Evolutionary conservation across 2,329 filamentous ascomycete genomes (phyloP), one percentile per base, ranked within the genome.

Genomic region (Lachnellula suecica): DNA sequence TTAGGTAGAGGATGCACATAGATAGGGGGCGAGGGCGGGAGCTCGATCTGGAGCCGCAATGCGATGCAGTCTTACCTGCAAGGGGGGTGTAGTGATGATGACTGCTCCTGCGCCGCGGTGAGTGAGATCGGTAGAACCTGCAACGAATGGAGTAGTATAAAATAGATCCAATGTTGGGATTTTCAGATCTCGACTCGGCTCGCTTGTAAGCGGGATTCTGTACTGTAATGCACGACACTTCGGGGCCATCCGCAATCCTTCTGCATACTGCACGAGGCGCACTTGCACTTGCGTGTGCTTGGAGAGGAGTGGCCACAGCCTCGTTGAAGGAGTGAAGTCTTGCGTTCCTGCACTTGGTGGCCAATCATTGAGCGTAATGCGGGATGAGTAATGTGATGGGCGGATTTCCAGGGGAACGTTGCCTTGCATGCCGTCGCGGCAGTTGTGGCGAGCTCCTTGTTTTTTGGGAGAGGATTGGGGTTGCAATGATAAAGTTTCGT

Each of bases 251-350:
- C 6, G 10, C 34, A 17, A 9, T 37, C 8, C 34, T 15, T 15
- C 8, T 9, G 5, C 11, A 37, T 37, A 37, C 17, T 6, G 5
- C 15, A 31, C 29, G 29, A n/a, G 34, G 8, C 34, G n/a, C 34
- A 5, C n/a, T 9, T 17, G 34, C 34, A n/a, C 10, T 9, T 10
- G 8, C 17, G 8, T 17, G 40, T 23, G 19, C n/a, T 6, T 10
- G 40, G 40, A 42, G 43, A 45, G 43, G 17, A 34, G 6, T 25
- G 31, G 25, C 44, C 44, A 47, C 22, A 47, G 44, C 44, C 44
- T 47, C 44, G 34, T 17, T 38, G 44, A 47, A 47, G 44, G 44
- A 47, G 34, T 37, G 22, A 47, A 38, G 44, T 47, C n/a, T 37
- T 19, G 20, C n/a, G 38, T 47, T 40, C 22, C n/a, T 3, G 34